A percentile compares a stretch with the other conserved stretches of the same genome.
These are phyloP conservation scores for Piper betle DNA, from an alignment of 164 flowering plant species.

Conservation along the genomic window DNA sequence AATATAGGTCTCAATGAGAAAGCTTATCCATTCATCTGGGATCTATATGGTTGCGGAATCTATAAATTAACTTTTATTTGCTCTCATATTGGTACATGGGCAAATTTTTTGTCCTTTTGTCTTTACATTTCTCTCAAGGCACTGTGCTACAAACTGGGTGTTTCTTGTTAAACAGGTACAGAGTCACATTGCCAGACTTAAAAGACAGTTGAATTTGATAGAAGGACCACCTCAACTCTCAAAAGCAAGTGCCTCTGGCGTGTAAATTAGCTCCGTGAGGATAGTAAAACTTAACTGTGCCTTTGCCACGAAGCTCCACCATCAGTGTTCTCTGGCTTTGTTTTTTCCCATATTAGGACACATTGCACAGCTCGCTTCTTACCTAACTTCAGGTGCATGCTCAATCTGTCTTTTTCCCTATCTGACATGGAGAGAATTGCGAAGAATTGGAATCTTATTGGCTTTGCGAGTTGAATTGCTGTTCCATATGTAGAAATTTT, in stretches of 20 bases:
- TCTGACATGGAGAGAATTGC: not conserved
- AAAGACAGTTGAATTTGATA: not conserved
- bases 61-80: no score
- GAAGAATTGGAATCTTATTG: no score
- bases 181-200: not conserved
- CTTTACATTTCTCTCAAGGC: no score
- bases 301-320: not conserved
- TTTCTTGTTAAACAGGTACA: not conserved
- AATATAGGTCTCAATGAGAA: no score
- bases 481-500: no score
- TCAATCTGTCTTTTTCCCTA: not conserved
- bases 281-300: not conserved
- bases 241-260: not conserved
- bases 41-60: no score
- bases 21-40: no score
- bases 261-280: not conserved
- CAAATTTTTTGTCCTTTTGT: no score
- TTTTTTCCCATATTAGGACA: not conserved
- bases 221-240: constrained; percentile 10
- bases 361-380: no score
- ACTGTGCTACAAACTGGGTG: not conserved
- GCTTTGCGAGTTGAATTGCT: no score
- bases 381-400: not conserved
- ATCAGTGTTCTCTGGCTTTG: not conserved
- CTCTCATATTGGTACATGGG: no score